phyloP scores from a whole-genome alignment of 1,284 basidiomycete species.

The Fistulina hepatica region DNA sequence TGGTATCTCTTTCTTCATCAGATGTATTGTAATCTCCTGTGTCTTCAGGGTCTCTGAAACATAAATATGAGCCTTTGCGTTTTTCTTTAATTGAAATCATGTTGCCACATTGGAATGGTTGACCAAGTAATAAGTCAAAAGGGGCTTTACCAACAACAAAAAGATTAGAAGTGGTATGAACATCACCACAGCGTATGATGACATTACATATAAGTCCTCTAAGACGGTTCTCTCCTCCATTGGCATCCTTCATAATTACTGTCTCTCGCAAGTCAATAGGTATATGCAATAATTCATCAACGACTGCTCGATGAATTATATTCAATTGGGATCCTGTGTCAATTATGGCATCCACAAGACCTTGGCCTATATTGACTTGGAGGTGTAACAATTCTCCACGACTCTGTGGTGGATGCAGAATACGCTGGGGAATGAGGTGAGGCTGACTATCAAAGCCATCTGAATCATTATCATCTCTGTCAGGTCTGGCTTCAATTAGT shows the following conservation, averaged over 20 bases:
- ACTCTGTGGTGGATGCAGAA: no score
- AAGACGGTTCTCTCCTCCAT: constrained; percentile 13
- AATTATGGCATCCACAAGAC: constrained; percentile 12
- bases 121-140: constrained; percentile 15
- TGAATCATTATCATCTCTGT: no score
- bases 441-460: no score
- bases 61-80: constrained; percentile 14
- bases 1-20: no score
- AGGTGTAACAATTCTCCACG: no score
- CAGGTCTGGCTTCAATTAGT: no score
- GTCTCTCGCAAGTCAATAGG: constrained; percentile 11
- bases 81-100: constrained; percentile 16
- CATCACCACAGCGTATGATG: constrained; percentile 8
- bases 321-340: constrained; percentile 18
- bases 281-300: background rate
- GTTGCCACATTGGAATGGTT: constrained; percentile 17
- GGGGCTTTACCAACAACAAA: constrained; percentile 13
- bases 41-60: constrained; percentile 7
- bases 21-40: no score
- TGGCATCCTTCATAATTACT: constrained; percentile 16
- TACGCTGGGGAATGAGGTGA: no score
- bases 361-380: constrained; percentile 6
- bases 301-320: constrained; percentile 7
- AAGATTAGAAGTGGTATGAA: constrained; percentile 9
- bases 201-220: constrained; percentile 13